Evolutionary conservation across 2,329 filamentous ascomycete species (phyloP).

Genomic region (Paecilomyces sp.): DNA sequence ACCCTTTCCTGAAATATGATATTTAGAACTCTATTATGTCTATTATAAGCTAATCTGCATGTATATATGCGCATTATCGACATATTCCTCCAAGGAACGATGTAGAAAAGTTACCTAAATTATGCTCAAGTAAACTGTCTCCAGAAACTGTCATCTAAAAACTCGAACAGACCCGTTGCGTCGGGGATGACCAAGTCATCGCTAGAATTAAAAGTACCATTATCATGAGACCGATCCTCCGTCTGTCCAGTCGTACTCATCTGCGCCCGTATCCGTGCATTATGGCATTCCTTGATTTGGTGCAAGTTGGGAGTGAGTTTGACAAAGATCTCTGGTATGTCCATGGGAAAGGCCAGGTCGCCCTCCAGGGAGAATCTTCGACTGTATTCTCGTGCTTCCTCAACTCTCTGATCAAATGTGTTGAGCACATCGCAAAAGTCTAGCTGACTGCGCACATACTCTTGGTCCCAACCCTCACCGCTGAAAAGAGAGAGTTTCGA

Average conservation of each 20-base stretch:
- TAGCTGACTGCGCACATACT: slow-evolving; percentile 13
- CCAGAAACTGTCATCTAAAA: not conserved
- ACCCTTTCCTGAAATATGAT: no score
- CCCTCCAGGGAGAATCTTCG: not conserved
- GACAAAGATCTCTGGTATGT: not conserved
- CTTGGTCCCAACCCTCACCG: slow-evolving; percentile 17
- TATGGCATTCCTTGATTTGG: not conserved
- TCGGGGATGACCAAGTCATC: not conserved
- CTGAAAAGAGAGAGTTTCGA: slow-evolving; percentile 18
- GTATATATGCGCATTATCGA: not conserved
- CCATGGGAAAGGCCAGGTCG: not conserved
- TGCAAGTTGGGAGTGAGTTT: not conserved
- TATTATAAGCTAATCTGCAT: not conserved
- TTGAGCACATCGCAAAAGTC: slow-evolving; percentile 14
- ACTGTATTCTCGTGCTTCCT: slow-evolving; percentile 9
- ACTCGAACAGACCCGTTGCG: not conserved
- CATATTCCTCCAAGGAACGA: not conserved
- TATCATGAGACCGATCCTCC: not conserved
- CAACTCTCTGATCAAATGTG: slow-evolving; percentile 9
- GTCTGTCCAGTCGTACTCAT: not conserved
- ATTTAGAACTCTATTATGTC: no score
- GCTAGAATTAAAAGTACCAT: not conserved
- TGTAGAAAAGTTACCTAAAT: not conserved
- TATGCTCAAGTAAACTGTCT: not conserved
- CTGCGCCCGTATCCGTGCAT: not conserved